Base-by-base conservation (phyloP, 768 basidiomycete genomes). In the Lactarius deliciosus region DNA sequence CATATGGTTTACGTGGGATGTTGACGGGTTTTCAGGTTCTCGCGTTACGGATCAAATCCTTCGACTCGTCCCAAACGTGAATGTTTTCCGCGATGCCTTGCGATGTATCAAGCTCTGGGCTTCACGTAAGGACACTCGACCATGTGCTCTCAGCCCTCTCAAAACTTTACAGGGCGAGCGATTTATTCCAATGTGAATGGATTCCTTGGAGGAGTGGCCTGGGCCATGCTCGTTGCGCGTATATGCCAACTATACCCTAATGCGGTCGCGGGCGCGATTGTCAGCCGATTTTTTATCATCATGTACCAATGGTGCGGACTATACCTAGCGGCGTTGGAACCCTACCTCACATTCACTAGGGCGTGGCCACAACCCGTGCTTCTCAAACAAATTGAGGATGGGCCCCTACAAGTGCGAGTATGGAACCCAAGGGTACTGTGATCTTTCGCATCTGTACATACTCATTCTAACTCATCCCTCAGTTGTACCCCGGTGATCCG, bases 21-120 rank as follows among this genome's bases (percentile, higher is more conserved):
- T 58, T 61, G 57, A 64, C 61, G 55, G 25, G 60, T 43, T 38
- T 47, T 9, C 70, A 96, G 96, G 96, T 66, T 96, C 96, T 47
- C 85, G 97, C 55, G 96, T 98, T 32, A 96, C 94, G 41, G 96
- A 98, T 73, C 92, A 96, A 76, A 97, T 98, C 68, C 78, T 99
- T 71, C 89, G 95, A 58, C 82, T 99, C 28, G 96, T 99, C 2
- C 96, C 97, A 13, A 90, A 98, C 73, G 92, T 96, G 22, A 83
- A 88, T 66, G 94, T 96, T 22, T 99, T 98, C 79, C 89, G 97
- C 69, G 94, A 96, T 72, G 89, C 97, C 13, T 77, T 99, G 68
- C 86, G 97, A 70, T 95, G 95, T 75, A 98, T 99, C 76, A 96
- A 98, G 77, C 80, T 98, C 34, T 99, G 97, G 97, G 97, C 97